Conservation (phyloP, 768 basidiomycete genomes). For the Lentinus tigrinus region DNA sequence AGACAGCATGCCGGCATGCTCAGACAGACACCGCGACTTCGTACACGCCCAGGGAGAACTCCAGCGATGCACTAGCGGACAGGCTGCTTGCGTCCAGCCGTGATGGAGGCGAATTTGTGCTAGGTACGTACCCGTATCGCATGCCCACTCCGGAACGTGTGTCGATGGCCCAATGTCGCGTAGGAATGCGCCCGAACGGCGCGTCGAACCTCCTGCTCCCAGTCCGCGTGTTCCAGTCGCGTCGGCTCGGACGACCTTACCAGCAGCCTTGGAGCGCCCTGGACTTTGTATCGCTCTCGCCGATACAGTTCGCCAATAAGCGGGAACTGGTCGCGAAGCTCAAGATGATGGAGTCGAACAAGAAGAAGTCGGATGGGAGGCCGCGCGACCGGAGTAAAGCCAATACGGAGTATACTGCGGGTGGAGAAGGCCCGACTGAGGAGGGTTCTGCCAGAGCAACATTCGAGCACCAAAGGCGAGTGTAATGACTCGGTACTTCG, state of each 20-base stretch:
- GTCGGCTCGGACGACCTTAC: conserved; percentile 1
- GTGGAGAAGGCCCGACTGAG: not conserved
- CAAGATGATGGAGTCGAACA: conserved; percentile 13
- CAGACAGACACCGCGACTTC: not conserved
- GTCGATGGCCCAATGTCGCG: not conserved
- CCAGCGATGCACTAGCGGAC: conserved; percentile 8
- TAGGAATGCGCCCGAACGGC: conserved; percentile 26
- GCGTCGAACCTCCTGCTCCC: conserved; percentile 26
- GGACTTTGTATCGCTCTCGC: conserved; percentile 25
- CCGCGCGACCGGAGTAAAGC: conserved; percentile 24
- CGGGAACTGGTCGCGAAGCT: conserved; percentile 20
- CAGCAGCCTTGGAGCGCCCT: not conserved
- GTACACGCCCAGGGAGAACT: not conserved
- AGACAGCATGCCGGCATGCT: not conserved
- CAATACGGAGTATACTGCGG: conserved; percentile 20
- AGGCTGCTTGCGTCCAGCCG: not conserved
- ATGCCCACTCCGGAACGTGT: not conserved
- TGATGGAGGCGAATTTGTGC: conserved; percentile 13
- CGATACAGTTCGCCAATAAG: conserved; percentile 19
- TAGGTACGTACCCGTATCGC: conserved; percentile 5
- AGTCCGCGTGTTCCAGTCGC: not conserved
- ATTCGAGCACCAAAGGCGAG: conserved; percentile 29
- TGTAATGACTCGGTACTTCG: not conserved
- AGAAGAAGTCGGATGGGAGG: conserved; percentile 6
- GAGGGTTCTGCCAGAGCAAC: conserved; percentile 12